A percentile compares a stretch with the other conserved stretches of the same genome.
Evolutionary conservation across 768 basidiomycete species (phyloP).

Genomic region (Exsudoporus frostii): DNA sequence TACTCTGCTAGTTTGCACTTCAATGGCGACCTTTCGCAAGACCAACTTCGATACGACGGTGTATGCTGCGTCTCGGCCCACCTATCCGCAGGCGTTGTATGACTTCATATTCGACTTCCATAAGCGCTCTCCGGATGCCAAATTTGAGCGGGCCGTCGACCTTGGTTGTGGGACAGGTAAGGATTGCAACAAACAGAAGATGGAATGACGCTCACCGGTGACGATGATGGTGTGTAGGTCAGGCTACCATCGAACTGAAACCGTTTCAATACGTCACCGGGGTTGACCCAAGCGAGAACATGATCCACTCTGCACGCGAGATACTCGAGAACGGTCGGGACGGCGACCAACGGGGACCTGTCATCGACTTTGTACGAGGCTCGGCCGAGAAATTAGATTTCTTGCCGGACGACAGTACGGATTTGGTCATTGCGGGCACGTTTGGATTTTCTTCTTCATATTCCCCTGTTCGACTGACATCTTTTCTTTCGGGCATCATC

Average conservation of each 20-base stretch:
- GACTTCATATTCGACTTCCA: constrained; percentile 62
- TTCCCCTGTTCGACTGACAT: not conserved
- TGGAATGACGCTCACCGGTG: too few species aligned
- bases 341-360: constrained; percentile 5
- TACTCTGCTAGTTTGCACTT: not conserved
- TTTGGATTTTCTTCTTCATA: not conserved
- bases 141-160: constrained; percentile 63
- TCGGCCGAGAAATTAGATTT: constrained; percentile 54
- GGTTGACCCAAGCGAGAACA: constrained; percentile 70
- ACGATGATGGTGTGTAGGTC: constrained; percentile 41
- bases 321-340: not conserved
- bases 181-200: not conserved
- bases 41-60: constrained; percentile 57
- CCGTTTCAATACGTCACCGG: constrained; percentile 62
- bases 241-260: constrained; percentile 59
- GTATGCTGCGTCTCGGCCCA: constrained; percentile 65
- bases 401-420: constrained; percentile 52
- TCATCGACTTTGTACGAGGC: constrained; percentile 34
- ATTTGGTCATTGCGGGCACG: constrained; percentile 66
- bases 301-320: constrained; percentile 57
- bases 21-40: constrained; percentile 74
- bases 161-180: constrained; percentile 79
- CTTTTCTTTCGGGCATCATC: not conserved
- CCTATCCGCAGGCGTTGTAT: constrained; percentile 65
- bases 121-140: constrained; percentile 18